Conservation (phyloP, 805 yeast genomes). For the Saccharomycopsis sp. region DNA sequence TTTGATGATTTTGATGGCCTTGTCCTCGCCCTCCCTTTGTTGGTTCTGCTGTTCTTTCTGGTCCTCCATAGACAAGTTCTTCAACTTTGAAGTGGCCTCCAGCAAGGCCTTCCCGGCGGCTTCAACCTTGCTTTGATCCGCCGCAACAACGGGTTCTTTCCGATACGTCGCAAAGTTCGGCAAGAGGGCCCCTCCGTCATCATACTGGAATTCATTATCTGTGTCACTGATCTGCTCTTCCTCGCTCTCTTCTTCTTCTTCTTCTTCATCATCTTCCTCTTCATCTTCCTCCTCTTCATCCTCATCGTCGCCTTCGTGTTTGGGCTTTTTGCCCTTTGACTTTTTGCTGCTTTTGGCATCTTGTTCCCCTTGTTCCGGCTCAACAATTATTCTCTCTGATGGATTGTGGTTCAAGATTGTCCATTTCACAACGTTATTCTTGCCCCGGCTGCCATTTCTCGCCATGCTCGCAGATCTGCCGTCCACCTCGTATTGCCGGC, state of each 20-base stretch:
- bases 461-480: too few relatives aligned
- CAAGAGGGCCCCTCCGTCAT: constrained; percentile 47
- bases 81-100: constrained; percentile 16
- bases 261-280: background rate
- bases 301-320: too few relatives aligned
- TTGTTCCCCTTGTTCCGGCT: too few relatives aligned
- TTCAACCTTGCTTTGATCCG: constrained; percentile 1
- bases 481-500: too few relatives aligned
- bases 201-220: constrained; percentile 45
- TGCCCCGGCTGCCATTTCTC: too few relatives aligned
- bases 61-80: background rate
- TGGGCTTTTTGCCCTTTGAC: background rate
- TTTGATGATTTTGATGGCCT: constrained; percentile 22
- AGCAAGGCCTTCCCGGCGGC: constrained; percentile 10
- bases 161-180: constrained; percentile 43
- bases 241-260: constrained; percentile 30
- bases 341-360: background rate
- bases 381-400: too few relatives aligned
- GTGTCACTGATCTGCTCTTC: constrained; percentile 56
- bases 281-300: constrained; percentile 8
- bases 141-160: constrained; percentile 8
- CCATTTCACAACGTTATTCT: constrained; percentile 42
- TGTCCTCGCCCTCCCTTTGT: constrained; percentile 4
- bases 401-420: constrained; percentile 69
- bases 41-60: background rate